Evolutionary conservation across 108 stramenopile genomes (phyloP).

Genomic region (Nitzschia sp.): DNA sequence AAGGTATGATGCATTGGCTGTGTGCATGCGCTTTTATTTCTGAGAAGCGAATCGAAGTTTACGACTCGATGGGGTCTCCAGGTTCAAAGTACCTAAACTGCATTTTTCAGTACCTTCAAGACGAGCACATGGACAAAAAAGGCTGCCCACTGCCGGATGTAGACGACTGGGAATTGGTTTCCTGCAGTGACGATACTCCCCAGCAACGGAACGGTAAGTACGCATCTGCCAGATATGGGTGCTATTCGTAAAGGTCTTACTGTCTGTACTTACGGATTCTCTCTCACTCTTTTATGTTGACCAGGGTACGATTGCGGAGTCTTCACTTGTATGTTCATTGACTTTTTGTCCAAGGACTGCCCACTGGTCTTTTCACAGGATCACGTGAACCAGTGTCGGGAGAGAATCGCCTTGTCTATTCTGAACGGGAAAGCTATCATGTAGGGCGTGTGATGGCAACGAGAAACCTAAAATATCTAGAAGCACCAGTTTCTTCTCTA

Average conservation of each 20-base stretch:
- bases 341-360: conserved; percentile 78
- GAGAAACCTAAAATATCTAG: background rate
- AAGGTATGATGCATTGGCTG: conserved; percentile 91
- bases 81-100: conserved; percentile 57
- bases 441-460: no score
- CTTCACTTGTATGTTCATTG: conserved; percentile 90
- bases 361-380: conserved; percentile 73
- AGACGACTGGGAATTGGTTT: conserved; percentile 72
- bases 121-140: conserved; percentile 81
- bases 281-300: conserved; percentile 4
- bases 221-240: background rate
- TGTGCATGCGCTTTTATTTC: conserved; percentile 88
- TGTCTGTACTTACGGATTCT: background rate
- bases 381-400: conserved; percentile 78
- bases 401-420: conserved; percentile 84
- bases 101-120: conserved; percentile 79
- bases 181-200: conserved; percentile 61
- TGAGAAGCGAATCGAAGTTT: conserved; percentile 82
- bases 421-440: conserved; percentile 81
- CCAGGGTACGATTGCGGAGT: conserved; percentile 92
- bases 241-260: background rate
- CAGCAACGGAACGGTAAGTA: conserved; percentile 82
- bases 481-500: background rate
- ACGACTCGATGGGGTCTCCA: conserved; percentile 71
- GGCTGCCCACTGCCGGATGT: conserved; percentile 62